Evolutionary conservation across 352 stramenopile genomes (phyloP).

Genomic region (Paralagenidium karlingii): DNA sequence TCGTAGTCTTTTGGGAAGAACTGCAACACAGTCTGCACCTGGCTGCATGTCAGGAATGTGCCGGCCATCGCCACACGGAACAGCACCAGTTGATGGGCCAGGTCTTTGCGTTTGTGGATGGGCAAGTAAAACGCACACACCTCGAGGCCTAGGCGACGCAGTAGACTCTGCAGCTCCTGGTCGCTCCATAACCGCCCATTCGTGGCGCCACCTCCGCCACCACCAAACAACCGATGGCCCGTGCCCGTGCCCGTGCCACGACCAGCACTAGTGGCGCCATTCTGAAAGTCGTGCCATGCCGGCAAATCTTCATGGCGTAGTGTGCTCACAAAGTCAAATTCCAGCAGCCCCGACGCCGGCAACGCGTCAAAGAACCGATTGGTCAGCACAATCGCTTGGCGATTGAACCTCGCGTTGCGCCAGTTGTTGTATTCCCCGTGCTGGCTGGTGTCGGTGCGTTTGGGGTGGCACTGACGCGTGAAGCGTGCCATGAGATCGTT

Average conservation of each 20-base stretch:
- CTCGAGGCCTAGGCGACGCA: slow-evolving; percentile 40
- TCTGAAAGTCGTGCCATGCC: too few species aligned
- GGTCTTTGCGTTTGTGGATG: slow-evolving; percentile 44
- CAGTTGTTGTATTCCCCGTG: slow-evolving; percentile 40
- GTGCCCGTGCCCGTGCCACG: too few species aligned
- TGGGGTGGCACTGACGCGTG: slow-evolving; percentile 26
- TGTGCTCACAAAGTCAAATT: slow-evolving; percentile 59
- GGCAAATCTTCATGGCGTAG: slow-evolving; percentile 31
- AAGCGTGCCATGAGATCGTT: slow-evolving; percentile 18
- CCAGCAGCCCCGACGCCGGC: slow-evolving; percentile 30
- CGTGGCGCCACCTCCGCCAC: too few species aligned
- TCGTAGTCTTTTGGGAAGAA: slow-evolving; percentile 65
- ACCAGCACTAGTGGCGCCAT: too few species aligned
- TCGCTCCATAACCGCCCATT: slow-evolving; percentile 16
- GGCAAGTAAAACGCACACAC: slow-evolving; percentile 61
- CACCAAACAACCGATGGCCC: too few species aligned
- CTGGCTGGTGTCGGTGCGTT: slow-evolving; percentile 44
- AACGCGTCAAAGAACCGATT: slow-evolving; percentile 49
- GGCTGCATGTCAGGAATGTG: slow-evolving; percentile 19
- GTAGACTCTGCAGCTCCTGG: slow-evolving; percentile 17
- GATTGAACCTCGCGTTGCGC: slow-evolving; percentile 54
- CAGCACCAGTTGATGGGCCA: slow-evolving; percentile 59
- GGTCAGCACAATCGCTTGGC: slow-evolving; percentile 27
- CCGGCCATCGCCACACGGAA: slow-evolving; percentile 50
- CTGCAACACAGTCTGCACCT: slow-evolving; percentile 48